Evolutionary conservation across 2,329 filamentous ascomycete genomes (phyloP).

Genomic region (Sarocladium brachiariae): DNA sequence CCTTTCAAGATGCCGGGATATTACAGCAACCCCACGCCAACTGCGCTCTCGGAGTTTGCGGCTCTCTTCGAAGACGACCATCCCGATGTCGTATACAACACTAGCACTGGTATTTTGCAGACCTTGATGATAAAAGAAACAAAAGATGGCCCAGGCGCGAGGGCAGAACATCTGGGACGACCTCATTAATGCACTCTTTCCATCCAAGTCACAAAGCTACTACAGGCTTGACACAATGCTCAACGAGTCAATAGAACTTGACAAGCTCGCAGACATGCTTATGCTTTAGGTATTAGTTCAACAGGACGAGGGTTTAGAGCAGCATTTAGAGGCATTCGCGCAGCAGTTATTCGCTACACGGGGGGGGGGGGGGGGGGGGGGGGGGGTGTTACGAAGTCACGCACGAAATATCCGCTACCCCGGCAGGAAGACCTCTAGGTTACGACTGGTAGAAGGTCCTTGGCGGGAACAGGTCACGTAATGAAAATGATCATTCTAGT

Average conservation of each 20-base stretch:
- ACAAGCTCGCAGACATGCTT: not conserved
- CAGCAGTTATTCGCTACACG: not conserved
- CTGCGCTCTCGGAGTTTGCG: not conserved
- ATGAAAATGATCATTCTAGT: too few relatives aligned
- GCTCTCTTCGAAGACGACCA: not conserved
- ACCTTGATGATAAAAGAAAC: not conserved
- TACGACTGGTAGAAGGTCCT: too few relatives aligned
- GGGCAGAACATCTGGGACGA: not conserved
- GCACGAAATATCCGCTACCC: too few relatives aligned
- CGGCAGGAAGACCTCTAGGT: too few relatives aligned
- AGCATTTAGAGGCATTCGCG: not conserved
- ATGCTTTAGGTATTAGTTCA: not conserved
- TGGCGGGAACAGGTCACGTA: too few relatives aligned
- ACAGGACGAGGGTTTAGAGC: not conserved
- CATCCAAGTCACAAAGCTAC: not conserved
- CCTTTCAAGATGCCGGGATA: not conserved
- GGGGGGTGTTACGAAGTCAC: too few relatives aligned
- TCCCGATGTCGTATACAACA: not conserved
- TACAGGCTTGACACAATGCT: not conserved
- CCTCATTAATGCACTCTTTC: not conserved
- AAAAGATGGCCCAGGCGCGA: not conserved
- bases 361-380: too few relatives aligned
- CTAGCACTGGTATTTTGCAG: not conserved
- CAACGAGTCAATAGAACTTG: not conserved
- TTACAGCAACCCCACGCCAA: not conserved